A percentile compares a stretch with the other conserved stretches of the same genome.
These are phyloP conservation scores for Teratosphaeriaceae sp. DNA, from an alignment of 2,329 filamentous ascomycete species.

Conservation along the genomic window DNA sequence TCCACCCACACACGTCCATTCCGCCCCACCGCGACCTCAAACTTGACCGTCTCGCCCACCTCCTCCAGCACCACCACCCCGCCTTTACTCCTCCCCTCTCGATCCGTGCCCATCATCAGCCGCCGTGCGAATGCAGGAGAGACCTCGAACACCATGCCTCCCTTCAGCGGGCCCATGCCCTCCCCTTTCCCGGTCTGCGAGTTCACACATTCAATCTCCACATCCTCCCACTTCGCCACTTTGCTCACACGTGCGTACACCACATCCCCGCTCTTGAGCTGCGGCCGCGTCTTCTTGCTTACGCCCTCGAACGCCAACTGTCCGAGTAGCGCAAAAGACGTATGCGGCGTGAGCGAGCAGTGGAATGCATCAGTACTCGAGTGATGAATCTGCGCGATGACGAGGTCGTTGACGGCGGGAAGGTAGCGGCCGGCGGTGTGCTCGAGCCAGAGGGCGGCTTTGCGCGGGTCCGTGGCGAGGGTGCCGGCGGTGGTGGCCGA, in stretches of 20 bases:
- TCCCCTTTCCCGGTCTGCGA: conserved; percentile 81
- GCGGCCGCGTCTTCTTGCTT: conserved; percentile 83
- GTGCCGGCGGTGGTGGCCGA: conserved; percentile 61
- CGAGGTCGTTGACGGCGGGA: conserved; percentile 72
- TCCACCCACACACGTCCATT: conserved; percentile 93
- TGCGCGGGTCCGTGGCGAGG: conserved; percentile 60
- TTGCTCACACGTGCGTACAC: conserved; percentile 82
- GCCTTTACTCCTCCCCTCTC: conserved; percentile 40
- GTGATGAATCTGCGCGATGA: conserved; percentile 79
- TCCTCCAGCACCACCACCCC: conserved; percentile 71
- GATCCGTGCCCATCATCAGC: conserved; percentile 55
- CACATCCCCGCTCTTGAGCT: conserved; percentile 65
- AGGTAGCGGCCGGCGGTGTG: conserved; percentile 66
- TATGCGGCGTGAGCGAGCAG: conserved; percentile 63
- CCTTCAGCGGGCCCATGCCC: conserved; percentile 73
- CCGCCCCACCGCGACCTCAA: conserved; percentile 87
- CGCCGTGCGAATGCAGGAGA: conserved; percentile 76
- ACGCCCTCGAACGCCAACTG: conserved; percentile 91
- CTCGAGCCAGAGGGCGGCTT: conserved; percentile 75
- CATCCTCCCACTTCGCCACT: conserved; percentile 75
- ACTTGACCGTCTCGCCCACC: conserved; percentile 73
- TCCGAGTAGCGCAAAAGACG: conserved; percentile 61
- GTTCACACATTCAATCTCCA: conserved; percentile 86
- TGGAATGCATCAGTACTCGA: conserved; percentile 71
- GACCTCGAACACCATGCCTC: conserved; percentile 80